Conservation (phyloP, 176 grass and related monocot genomes). For the Carex scoparia region DNA sequence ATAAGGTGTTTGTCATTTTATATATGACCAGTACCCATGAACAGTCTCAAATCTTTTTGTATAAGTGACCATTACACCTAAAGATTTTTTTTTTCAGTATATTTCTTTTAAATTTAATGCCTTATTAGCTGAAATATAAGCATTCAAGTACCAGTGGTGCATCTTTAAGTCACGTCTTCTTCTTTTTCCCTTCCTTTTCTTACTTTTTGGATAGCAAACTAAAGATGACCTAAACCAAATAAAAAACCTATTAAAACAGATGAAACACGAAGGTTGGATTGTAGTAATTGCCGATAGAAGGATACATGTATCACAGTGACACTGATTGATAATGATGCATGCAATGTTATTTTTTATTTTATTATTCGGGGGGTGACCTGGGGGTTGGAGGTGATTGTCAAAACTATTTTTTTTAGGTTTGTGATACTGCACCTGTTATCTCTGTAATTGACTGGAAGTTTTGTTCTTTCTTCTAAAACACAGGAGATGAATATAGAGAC, state of each 20-base stretch:
- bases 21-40: background rate
- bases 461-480: constrained; percentile 31
- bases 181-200: background rate
- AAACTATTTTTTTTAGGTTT: background rate
- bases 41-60: background rate
- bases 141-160: background rate
- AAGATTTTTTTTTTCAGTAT: background rate
- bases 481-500: constrained; percentile 70
- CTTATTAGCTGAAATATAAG: background rate
- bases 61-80: background rate
- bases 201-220: background rate
- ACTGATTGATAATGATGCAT: background rate
- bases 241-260: background rate
- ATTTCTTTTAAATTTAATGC: background rate
- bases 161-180: background rate
- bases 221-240: background rate
- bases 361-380: too few species aligned
- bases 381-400: background rate
- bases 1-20: background rate
- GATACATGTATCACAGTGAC: too few species aligned
- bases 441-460: constrained; percentile 1
- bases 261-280: background rate
- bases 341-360: background rate
- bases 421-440: background rate
- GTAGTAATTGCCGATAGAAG: background rate